Evolutionary conservation across 192 early-diverging fungal genomes (phyloP), one percentile per base, ranked within the genome.

Genomic region (Coemansia sp.): DNA sequence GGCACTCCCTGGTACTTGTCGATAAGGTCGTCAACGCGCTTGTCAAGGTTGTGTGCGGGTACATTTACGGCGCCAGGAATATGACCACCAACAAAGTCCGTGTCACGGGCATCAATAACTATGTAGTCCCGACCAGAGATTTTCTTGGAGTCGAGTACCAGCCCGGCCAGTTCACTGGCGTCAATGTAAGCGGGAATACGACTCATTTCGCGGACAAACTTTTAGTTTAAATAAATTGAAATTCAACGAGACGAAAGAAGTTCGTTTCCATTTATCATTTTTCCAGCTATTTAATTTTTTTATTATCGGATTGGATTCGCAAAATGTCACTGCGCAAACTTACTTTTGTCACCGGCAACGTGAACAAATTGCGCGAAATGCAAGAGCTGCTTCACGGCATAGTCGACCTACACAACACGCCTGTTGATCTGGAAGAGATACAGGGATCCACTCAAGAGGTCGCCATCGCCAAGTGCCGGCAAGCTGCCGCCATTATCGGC

Each of bases 321-420:
- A 34, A 3, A 45, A 76, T 76, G 79, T 56, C 79, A 21, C 71
- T 77, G 19, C 71, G 79, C 35, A 83, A 74, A 63, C 73, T 90
- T 33, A 89, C 89, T 14, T 97, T 97, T 84, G 95, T 97, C 11
- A 95, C 94, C 36, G 97, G 97, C 66, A 99, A 99, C 88, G 88
- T 89, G 67, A 94, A 99, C 84, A 99, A 99, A 78, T 87, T 99
- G 59, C 77, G 75, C 14, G 97, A 99, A 78, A 93, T 95, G 48
- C 90, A 90, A 63, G 85, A 83, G 17, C 95, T 99, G 66, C 87
- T 99, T 16, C 71, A 74, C 24, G 76, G 77, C 19, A 73, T 79
- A 39, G 81, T 97, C 36, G 78, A 87, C 56, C 78, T 99, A 29
- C 84, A 84, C 40, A 88, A 86, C 56, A 84, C 85, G 29, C 87